A percentile compares a stretch with the other conserved stretches of the same genome.
These are phyloP conservation scores for Streptanthus diversifolius DNA, from an alignment of 345 rosid genomes.

Conservation along the genomic window DNA sequence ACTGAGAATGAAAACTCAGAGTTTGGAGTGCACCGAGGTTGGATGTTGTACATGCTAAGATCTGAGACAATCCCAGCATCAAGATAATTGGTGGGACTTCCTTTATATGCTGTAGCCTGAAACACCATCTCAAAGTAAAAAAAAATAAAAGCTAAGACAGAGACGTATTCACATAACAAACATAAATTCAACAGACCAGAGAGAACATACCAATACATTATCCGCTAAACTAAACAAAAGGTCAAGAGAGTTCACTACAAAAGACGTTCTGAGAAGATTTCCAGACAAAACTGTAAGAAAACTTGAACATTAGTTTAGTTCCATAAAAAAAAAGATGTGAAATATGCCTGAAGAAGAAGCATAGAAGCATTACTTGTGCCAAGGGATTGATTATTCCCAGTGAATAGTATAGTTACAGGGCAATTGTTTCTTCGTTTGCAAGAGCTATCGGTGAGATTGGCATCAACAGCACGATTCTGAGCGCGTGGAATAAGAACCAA, in stretches of 20 bases:
- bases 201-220: slow-evolving; percentile 47
- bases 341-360: not conserved
- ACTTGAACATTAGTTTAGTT: not conserved
- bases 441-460: slow-evolving; percentile 46
- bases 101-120: slow-evolving; percentile 61
- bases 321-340: not conserved
- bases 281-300: slow-evolving; percentile 47
- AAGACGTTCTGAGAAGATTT: slow-evolving; percentile 44
- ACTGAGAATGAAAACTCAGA: slow-evolving; percentile 36
- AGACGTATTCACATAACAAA: not conserved
- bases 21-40: slow-evolving; percentile 44
- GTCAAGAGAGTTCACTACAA: slow-evolving; percentile 38
- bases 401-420: slow-evolving; percentile 60
- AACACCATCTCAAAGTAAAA: slow-evolving; percentile 16
- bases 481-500: slow-evolving; percentile 64
- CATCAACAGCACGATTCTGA: slow-evolving; percentile 49
- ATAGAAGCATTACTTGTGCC: slow-evolving; percentile 48
- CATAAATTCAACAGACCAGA: not conserved
- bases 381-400: slow-evolving; percentile 60
- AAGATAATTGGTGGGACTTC: slow-evolving; percentile 36
- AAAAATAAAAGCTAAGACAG: not conserved
- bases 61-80: slow-evolving; percentile 54
- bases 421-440: slow-evolving; percentile 60
- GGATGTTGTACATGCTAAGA: slow-evolving; percentile 53
- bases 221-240: slow-evolving; percentile 39